Evolutionary conservation across 805 yeast species (phyloP), one percentile per base, ranked within the genome.

Genomic region (Spathaspora hagerdaliae): DNA sequence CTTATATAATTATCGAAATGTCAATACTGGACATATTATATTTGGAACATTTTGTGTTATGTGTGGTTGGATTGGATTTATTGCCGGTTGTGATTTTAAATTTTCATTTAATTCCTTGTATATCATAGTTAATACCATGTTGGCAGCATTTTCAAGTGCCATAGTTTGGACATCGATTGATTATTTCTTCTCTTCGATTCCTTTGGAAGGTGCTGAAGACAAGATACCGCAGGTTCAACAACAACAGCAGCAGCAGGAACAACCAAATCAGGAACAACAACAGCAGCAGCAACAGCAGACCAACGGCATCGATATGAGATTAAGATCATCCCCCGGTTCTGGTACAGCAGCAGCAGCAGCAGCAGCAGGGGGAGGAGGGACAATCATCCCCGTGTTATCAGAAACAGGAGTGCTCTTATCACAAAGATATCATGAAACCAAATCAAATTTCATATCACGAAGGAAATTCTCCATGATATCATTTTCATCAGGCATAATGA

Each of bases 21-120:
- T 73, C 13, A 71, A 63, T 47, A 62, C 63, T 29, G 65, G 67
- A 6, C 56, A 53, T 36, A 60, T 71, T 13, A 40, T 68, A 0
- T 32, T 71, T 14, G 76, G 76, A 0, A 57, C 71, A 3, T 53
- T 61, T 15, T 56, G 64, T 54, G 45, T 65, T 8, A 35, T 54
- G 3, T 59, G 58, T 50, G 76, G 76, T 1, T 71, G 76, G 76
- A 55, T 65, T 41, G 76, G 73, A 12, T 71, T 71, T 45, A 52
- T 70, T 34, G 65, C 67, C 7, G 76, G 76, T 6, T 71, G 75
- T 52, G 76, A 70, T 51, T 71, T 55, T 51, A 63, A 61, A 50
- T 70, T 71, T 48, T 60, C 72, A 7, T 51, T 56, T 2, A 47
- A 52, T 4, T 62, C 73, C 1, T 49, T 69, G 11, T 60, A 54